Percentiles rank a stretch among this genome's conserved stretches.
These are phyloP conservation scores for Elongisporangium anandrum DNA, from an alignment of 352 stramenopile genomes.

Conservation along the genomic window DNA sequence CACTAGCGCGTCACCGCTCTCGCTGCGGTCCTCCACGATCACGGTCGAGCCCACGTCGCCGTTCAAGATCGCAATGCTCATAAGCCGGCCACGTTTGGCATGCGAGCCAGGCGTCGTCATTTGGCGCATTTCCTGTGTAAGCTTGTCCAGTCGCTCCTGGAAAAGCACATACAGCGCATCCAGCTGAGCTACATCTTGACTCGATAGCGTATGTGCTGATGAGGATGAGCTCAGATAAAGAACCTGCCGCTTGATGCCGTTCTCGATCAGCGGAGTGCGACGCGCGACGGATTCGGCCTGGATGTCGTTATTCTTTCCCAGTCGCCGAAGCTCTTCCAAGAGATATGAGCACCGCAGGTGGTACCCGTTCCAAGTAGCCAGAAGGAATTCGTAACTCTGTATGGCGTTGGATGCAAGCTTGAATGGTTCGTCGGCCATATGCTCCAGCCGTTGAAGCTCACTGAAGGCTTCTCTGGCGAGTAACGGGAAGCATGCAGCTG, in stretches of 20 bases:
- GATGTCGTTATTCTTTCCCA: constrained; percentile 65
- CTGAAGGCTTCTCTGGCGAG: constrained; percentile 39
- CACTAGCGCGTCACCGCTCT: constrained; percentile 28
- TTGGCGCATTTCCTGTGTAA: constrained; percentile 25
- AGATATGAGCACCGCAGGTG: constrained; percentile 31
- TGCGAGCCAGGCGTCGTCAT: background rate
- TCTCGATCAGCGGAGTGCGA: constrained; percentile 5
- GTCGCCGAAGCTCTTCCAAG: constrained; percentile 50
- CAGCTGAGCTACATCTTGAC: constrained; percentile 65
- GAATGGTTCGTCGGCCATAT: constrained; percentile 28
- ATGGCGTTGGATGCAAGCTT: constrained; percentile 25
- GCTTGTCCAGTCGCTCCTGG: constrained; percentile 39
- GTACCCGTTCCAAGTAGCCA: constrained; percentile 57
- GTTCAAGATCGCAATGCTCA: constrained; percentile 15
- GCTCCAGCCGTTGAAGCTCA: constrained; percentile 35
- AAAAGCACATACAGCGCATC: constrained; percentile 52
- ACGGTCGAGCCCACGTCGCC: constrained; percentile 12
- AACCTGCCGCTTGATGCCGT: constrained; percentile 17
- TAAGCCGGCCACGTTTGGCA: constrained; percentile 3
- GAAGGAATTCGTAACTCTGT: constrained; percentile 51
- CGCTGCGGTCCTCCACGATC: constrained; percentile 24
- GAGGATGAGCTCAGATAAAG: constrained; percentile 55
- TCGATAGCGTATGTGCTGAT: constrained; percentile 36
- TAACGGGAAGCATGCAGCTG: constrained; percentile 53
- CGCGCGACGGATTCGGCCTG: constrained; percentile 39